Conservation (phyloP, 2,329 filamentous ascomycete genomes). For the Sphaerostilbella broomeana region DNA sequence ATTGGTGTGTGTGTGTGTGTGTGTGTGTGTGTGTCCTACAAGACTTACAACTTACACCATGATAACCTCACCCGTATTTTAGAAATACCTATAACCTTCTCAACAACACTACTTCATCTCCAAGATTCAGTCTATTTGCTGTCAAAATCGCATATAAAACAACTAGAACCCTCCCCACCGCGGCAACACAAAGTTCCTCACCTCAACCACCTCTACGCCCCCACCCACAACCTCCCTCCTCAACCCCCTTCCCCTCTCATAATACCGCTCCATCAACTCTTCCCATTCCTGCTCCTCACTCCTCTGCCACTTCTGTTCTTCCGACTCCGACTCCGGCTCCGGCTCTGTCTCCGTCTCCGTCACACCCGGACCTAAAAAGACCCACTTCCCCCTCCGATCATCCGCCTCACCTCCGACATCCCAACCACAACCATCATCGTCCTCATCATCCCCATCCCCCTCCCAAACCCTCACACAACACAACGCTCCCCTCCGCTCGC, state of each 20-base stretch:
- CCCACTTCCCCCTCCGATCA: neutral
- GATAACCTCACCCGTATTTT: no score
- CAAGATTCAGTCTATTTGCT: no score
- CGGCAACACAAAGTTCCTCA: constrained; percentile 8
- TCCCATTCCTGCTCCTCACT: neutral
- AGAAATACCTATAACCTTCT: no score
- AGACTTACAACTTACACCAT: no score
- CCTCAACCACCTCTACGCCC: constrained; percentile 3
- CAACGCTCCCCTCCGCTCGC: constrained; percentile 19
- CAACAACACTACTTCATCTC: no score
- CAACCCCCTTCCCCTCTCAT: constrained; percentile 1
- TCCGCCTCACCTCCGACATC: neutral
- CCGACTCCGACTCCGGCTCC: neutral
- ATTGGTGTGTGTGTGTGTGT: no score
- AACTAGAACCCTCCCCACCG: no score
- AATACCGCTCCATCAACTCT: constrained; percentile 6
- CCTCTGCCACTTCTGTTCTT: neutral
- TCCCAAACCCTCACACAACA: constrained; percentile 16
- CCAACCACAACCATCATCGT: no score
- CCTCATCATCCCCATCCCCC: neutral
- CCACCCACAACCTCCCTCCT: constrained; percentile 7
- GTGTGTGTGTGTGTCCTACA: no score
- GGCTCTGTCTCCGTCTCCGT: neutral
- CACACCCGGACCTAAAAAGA: neutral
- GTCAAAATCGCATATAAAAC: no score